These are phyloP conservation scores for Aspergillus sclerotialis DNA, from an alignment of 2,329 filamentous ascomycete species.

Conservation along the genomic window DNA sequence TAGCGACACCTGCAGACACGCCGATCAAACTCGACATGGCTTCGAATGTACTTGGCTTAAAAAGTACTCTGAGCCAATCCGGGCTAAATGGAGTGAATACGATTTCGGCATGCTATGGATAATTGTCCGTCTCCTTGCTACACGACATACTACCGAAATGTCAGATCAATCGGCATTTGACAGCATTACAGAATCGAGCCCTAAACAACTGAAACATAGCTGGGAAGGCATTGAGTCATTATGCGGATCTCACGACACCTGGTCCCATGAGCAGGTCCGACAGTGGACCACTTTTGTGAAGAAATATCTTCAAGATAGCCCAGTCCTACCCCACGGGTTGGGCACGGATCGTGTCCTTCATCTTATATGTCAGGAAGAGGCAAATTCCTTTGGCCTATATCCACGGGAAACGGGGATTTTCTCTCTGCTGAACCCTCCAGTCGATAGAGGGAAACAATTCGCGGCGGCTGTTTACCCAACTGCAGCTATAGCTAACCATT, in stretches of 20 bases:
- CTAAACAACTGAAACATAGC: too few relatives aligned
- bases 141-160: slow-evolving; percentile 9
- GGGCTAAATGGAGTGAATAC: slow-evolving; percentile 24
- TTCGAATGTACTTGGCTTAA: slow-evolving; percentile 26
- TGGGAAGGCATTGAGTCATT: too few relatives aligned
- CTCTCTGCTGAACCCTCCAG: slow-evolving; percentile 6
- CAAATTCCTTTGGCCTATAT: slow-evolving; percentile 19
- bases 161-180: too few relatives aligned
- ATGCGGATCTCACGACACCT: too few relatives aligned
- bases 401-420: slow-evolving; percentile 16
- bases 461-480: slow-evolving; percentile 18
- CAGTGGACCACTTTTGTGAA: too few relatives aligned
- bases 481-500: slow-evolving; percentile 18
- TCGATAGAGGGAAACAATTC: slow-evolving; percentile 15
- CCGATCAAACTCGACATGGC: slow-evolving; percentile 17
- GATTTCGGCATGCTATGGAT: slow-evolving; percentile 29
- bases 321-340: slow-evolving; percentile 11
- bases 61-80: slow-evolving; percentile 15
- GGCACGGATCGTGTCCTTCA: slow-evolving; percentile 11
- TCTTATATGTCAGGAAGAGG: slow-evolving; percentile 19
- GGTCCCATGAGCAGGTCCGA: too few relatives aligned
- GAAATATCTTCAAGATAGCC: neutral
- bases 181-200: too few relatives aligned
- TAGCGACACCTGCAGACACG: slow-evolving; percentile 12
- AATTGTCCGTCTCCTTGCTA: slow-evolving; percentile 24